Base-by-base conservation (phyloP, 2,329 filamentous ascomycete genomes). In the Scedosporium dehoogii region DNA sequence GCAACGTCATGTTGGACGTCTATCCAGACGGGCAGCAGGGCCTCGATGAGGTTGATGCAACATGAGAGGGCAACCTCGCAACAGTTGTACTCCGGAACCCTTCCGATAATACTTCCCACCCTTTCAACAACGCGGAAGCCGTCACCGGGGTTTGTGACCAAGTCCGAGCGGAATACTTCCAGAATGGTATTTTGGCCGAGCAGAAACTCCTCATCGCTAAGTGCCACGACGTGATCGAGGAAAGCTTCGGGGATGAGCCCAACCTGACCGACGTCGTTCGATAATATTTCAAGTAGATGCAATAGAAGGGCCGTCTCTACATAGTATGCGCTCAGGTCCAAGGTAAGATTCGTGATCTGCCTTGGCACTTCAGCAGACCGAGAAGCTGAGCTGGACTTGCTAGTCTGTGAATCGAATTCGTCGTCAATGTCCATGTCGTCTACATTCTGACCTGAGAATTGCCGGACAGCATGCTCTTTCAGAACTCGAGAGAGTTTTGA, bases 1-100 rank as follows among this genome's bases (percentile, higher is more conserved):
- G 81, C 81, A 2, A 96, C 76, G 1, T 85, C 78, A 41, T 82
- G 80, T 23, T 79, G 76, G 48, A 82, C 78, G 23, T 83, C 78
- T 1, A 80, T 75, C 90, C 90, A 94, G 46, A 84, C 75, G 12
- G 76, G 73, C 46, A 85, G 81, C 60, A 91, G 80, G 42, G 82
- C 84, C 60, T 82, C 76, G 71, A 96, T 81, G 62, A 90, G 75
- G 57, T 88, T 83, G 25, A 96, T 79, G 65, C 86, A 88, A 18
- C 86, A 77, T 55, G 81, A 82, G 58, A 91, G 76, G 3, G 89
- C 85, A 21, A 87, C 83, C 74, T 97, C 92, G 65, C 88, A 93
- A 66, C 85, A 85, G 63, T 87, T 85, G 68, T 88, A 88, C 29
- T 84, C 81, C 63, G 85, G 82, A 16, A 62, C 6, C 3, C 79